Base-by-base conservation (phyloP, 1,284 basidiomycete genomes). In the Butyriboletus appendiculatus region DNA sequence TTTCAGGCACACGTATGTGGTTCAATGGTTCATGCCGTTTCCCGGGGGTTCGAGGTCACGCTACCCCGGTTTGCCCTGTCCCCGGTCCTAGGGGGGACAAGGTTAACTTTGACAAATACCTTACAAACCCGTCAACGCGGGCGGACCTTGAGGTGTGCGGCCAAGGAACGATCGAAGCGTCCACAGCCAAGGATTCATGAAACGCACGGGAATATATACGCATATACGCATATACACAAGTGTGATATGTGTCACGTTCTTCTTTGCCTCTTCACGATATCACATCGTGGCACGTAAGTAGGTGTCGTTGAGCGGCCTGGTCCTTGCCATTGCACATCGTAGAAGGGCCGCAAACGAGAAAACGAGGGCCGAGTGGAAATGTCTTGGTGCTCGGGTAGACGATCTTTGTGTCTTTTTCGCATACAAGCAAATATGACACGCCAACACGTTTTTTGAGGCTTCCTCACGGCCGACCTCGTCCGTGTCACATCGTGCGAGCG, bases 131-230 rank as follows among this genome's bases (percentile, higher is more conserved):
- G 43, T 47, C 43, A 44, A 40, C 42, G 24, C 52, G 47, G 60
- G 20, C 62, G 60, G 56, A 60, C 56, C 59, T 60, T 45, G 46
- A 15, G 41, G 35, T n/a, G 46, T 50, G 58, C 42, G 35, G 39
- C 44, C 38, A 42, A 48, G 46, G 46, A 12, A 43, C 45, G 34
- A 30, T 44, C 24, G 43, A 61, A 62, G 43, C 35, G 8, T 44
- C 24, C 9, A 45, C 24, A 33, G 22, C 4, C 22, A 38, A 18
- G 7, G 14, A 34, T 22, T 44, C 18, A 48, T 46, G 45, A 52
- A 43, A 24, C 9, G 30, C 33, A 39, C 30, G 26, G n/a, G 35
- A 51, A 62, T 20, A 49, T 37, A 28, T 45, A 11, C 15, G 34
- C 26, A 42, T 18, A 34, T 51, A 37, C 16, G 11, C 33, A n/a